phyloP scores from a whole-genome alignment of 345 rosid species.

The Streptanthus diversifolius region DNA sequence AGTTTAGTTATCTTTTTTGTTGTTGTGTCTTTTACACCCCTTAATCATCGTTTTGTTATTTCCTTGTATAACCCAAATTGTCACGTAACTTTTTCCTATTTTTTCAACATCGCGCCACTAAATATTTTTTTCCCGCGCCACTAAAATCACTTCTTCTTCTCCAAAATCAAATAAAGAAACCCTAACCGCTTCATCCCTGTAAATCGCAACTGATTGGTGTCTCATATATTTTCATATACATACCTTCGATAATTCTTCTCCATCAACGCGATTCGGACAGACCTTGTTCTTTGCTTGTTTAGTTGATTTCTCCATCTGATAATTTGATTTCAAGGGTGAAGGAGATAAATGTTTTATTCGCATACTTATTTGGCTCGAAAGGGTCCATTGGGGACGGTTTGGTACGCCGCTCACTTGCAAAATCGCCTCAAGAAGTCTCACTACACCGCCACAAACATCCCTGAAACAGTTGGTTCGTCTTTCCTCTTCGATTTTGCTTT shows the following conservation, averaged over 20 bases:
- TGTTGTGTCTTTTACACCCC: background rate
- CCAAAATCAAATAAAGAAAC: background rate
- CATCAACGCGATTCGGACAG: background rate
- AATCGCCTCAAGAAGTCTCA: conserved; percentile 77
- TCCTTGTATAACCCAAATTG: background rate
- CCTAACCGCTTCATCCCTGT: background rate
- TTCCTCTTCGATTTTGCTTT: background rate
- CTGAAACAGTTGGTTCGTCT: conserved; percentile 63
- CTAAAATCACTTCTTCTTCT: background rate
- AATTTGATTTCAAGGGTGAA: background rate
- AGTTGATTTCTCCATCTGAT: background rate
- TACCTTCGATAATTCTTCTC: background rate
- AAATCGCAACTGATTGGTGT: background rate
- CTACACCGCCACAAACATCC: conserved; percentile 64
- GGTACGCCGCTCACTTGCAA: conserved; percentile 89
- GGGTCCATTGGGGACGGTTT: conserved; percentile 74
- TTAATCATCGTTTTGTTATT: background rate
- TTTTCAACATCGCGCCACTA: conserved; percentile 17
- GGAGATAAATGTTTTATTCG: conserved; percentile 61
- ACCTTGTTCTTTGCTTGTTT: background rate
- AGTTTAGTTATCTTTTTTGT: background rate
- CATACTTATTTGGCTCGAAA: conserved; percentile 68
- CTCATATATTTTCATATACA: background rate
- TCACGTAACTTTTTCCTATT: background rate
- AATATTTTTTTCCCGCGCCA: conserved; percentile 20